Evolutionary conservation across 768 basidiomycete species (phyloP).

Genomic region (Crassisporium funariophilum): DNA sequence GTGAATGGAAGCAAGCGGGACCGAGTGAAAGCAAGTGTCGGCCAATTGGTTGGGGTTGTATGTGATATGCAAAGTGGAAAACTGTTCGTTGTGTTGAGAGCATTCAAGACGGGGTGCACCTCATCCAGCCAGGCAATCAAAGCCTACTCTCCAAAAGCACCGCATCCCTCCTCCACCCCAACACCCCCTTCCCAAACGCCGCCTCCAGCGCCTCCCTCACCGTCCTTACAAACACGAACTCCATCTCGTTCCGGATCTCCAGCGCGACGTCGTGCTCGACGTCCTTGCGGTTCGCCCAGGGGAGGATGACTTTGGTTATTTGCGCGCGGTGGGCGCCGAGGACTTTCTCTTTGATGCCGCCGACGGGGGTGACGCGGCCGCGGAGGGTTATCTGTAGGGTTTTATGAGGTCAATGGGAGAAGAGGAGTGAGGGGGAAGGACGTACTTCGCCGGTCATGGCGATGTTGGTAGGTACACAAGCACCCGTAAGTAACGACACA

Average conservation of each 20-base stretch:
- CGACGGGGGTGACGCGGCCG: constrained; percentile 80
- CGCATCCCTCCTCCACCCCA: constrained; percentile 63
- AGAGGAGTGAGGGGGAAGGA: background rate
- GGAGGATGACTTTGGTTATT: constrained; percentile 81
- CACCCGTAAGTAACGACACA: constrained; percentile 80
- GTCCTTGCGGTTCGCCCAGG: constrained; percentile 83
- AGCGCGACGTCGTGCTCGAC: constrained; percentile 82
- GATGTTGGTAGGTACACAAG: constrained; percentile 66
- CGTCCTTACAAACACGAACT: constrained; percentile 80
- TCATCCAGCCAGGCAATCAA: too few species aligned
- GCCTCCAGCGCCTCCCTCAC: constrained; percentile 81
- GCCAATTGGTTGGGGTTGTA: too few species aligned
- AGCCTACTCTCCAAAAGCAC: constrained; percentile 39
- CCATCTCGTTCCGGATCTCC: constrained; percentile 72
- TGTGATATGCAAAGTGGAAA: too few species aligned
- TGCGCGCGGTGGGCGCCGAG: constrained; percentile 89
- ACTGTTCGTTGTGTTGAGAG: too few species aligned
- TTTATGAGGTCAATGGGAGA: background rate
- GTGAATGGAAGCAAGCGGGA: too few species aligned
- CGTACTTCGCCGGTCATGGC: constrained; percentile 91
- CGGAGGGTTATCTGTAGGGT: constrained; percentile 70
- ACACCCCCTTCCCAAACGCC: constrained; percentile 72
- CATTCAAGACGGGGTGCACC: too few species aligned
- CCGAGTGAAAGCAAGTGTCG: too few species aligned
- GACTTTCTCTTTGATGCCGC: constrained; percentile 91